Base-by-base conservation (phyloP, 1,284 basidiomycete species). In the Schizophyllum commune region DNA sequence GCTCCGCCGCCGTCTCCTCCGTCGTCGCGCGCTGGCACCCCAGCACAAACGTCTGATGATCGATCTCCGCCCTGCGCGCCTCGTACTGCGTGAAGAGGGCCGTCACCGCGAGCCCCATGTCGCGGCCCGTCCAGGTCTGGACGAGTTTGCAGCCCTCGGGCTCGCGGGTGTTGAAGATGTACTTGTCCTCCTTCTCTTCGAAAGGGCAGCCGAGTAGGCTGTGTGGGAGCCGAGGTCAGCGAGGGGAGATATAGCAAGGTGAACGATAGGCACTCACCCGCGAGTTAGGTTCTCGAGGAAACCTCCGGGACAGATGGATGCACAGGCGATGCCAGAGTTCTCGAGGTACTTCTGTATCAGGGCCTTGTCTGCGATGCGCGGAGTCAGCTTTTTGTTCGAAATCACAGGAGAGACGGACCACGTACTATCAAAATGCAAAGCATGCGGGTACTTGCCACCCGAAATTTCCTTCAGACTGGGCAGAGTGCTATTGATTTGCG, bases 261-360 rank as follows among this genome's bases (percentile, higher is more conserved):
- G 8, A 4, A 15, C 9, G 51, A 5, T 2, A 20, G n/a, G 13
- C 22, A 33, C 4, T 32, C 59, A 65, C 57, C 39, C 72, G 72
- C 62, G 69, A 65, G 65, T 71, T 13, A 65, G 53, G 53, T 63
- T 65, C 13, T 65, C 64, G 7, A 52, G 39, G 54, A 73, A 74
- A 61, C 67, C 71, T 15, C 69, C 71, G 20, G 58, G 61, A 32
- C 70, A 63, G 3, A 74, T 27, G 55, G 58, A 66, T 3, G 72
- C 68, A 52, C 72, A 61, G 0, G 71, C 66, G 21, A 74, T 58
- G 19, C 63, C 61, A 15, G 61, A 68, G 13, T 63, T 56, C 20
- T 59, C 62, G 3, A 74, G 66, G 33, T 74, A 72, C 7, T 70
- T 67, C 2, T 74, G 69, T 9, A 74, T 56, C 15, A 56, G 58